Evolutionary conservation across 129 eudicot species (phyloP), one percentile per base, ranked within the genome.

Genomic region (Tagetes patula): DNA sequence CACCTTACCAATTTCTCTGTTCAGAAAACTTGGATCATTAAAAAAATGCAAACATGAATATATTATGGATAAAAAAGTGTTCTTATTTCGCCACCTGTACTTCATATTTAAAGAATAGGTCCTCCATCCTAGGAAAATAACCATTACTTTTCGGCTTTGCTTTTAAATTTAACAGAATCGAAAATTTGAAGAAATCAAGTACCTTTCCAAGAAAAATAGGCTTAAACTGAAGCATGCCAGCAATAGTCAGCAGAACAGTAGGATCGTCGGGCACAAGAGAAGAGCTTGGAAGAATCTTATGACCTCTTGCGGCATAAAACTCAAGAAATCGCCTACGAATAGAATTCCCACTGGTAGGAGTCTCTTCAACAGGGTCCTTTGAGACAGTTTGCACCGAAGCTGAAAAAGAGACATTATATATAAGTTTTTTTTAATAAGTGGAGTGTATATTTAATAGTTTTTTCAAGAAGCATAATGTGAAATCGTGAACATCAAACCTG

Each of bases 221-320:
- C 81, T 94, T 94, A 78, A 94, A 94, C 72, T 85, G 97, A 78
- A 90, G 96, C 99, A 94, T 94, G 73, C 99, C 97, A 13, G 99
- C 97, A 73, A 94, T 94, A 20, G 99, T 94, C 12, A 94, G 77
- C 65, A 90, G 68, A 79, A 94, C 97, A 12, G 97, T 90, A 41
- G 96, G 97, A 80, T 94, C 99, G 46, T 94, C 96, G 1, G 96
- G 99, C 40, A 94, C 99, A 79, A 94, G 97, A 66, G 99, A 86
- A 52, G 97, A 80, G 75, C 97, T 90, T 41, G 97, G 96, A 85
- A 94, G 96, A 73, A 90, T 46, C 81, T 77, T 85, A 80, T 94
- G 99, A 55, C 96, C 99, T 70, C 81, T 87, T 63, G 87, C 70
- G 73, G 96, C 96, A 80, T 90, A 94, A 55, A 90, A 94, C 8